These are phyloP conservation scores for Wickerhamiella cacticola DNA, from an alignment of 805 yeast species.

Conservation along the genomic window DNA sequence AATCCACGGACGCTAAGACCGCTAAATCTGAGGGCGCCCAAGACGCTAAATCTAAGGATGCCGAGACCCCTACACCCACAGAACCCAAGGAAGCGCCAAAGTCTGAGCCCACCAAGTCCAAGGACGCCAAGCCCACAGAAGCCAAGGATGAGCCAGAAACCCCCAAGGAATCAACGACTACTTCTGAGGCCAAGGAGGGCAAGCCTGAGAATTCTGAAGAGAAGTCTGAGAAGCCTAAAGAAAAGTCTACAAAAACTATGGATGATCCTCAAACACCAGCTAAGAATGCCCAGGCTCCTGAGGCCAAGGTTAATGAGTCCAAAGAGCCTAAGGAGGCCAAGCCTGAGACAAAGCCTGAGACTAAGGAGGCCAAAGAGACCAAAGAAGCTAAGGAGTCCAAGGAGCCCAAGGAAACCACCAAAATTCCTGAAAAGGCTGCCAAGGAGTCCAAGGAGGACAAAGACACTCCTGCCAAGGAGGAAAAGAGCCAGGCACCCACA, in stretches of 20 bases:
- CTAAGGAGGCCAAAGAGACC: neutral
- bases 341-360: neutral
- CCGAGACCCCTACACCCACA: no score
- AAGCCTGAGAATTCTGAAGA: no score
- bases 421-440: neutral
- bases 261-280: no score
- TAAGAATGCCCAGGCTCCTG: no score
- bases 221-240: no score
- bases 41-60: no score
- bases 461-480: no score
- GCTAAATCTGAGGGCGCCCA: no score
- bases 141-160: neutral
- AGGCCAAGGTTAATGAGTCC: neutral
- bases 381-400: neutral
- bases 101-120: neutral
- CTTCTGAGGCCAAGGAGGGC: neutral
- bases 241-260: no score
- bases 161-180: neutral
- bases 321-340: neutral
- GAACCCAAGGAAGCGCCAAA: neutral
- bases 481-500: no score
- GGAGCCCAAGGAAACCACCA: neutral
- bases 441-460: neutral
- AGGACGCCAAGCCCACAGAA: neutral
- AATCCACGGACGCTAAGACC: no score